Evolutionary conservation across 2,329 filamentous ascomycete species (phyloP).

Genomic region (Chrysosporium keratinophilum): DNA sequence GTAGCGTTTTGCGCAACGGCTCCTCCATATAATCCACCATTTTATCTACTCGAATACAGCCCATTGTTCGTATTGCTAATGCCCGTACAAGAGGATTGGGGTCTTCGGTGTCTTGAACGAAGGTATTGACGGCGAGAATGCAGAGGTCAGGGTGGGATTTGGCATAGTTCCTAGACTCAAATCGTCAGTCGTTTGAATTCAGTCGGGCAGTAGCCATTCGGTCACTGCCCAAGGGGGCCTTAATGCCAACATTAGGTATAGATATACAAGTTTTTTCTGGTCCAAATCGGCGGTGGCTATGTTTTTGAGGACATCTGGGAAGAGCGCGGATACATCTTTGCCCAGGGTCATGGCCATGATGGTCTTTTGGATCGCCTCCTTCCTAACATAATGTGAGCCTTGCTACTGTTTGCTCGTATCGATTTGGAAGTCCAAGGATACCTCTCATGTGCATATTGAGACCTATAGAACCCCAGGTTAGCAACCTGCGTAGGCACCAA

Average conservation of each 20-base stretch:
- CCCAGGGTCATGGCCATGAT: constrained; percentile 99
- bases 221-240: background rate
- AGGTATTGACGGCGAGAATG: constrained; percentile 97
- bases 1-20: constrained; percentile 83
- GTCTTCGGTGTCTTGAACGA: constrained; percentile 97
- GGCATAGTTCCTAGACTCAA: constrained; percentile 76
- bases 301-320: constrained; percentile 97
- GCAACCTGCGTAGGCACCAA: constrained; percentile 18
- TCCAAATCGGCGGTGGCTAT: constrained; percentile 91
- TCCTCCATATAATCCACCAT: constrained; percentile 99
- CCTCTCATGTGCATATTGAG: constrained; percentile 97
- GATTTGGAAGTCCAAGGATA: constrained; percentile 24
- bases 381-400: constrained; percentile 44
- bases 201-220: background rate
- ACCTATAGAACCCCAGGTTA: constrained; percentile 45
- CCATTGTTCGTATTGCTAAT: constrained; percentile 94
- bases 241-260: constrained; percentile 76
- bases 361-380: constrained; percentile 98
- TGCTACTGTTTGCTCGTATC: background rate
- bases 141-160: constrained; percentile 98
- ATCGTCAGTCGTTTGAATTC: constrained; percentile 15
- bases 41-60: constrained; percentile 94
- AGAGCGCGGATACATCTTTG: constrained; percentile 94
- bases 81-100: constrained; percentile 93
- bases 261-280: constrained; percentile 98